Percentiles rank a stretch among this genome's conserved stretches.
phyloP scores from a whole-genome alignment of 805 yeast genomes.

The Spencermartinsiella europaea region DNA sequence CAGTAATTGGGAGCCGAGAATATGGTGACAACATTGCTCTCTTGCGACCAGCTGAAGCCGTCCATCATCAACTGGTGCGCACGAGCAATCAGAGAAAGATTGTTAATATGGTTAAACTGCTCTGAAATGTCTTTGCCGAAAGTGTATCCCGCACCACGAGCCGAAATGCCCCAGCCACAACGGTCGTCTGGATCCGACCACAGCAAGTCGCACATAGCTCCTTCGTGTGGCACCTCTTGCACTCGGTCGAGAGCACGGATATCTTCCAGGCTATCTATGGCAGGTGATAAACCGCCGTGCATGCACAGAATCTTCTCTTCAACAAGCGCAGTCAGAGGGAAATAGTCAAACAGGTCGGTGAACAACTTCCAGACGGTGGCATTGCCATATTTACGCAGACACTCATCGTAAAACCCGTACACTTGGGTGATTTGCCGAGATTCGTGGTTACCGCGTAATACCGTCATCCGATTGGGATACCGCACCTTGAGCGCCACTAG shows the following conservation, averaged over 20 bases:
- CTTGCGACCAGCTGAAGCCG: conserved; percentile 89
- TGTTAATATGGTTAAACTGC: conserved; percentile 89
- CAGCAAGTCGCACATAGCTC: conserved; percentile 93
- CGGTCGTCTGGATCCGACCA: conserved; percentile 98
- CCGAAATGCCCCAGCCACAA: conserved; percentile 96
- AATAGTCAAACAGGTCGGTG: conserved; percentile 86
- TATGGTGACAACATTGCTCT: conserved; percentile 77
- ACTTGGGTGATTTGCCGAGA: conserved; percentile 95
- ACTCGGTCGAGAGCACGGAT: conserved; percentile 84
- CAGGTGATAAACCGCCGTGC: conserved; percentile 93
- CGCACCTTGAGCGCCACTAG: conserved; percentile 88
- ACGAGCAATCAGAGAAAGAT: conserved; percentile 78
- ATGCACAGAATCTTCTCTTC: conserved; percentile 87
- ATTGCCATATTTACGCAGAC: conserved; percentile 85
- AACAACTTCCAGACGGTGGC: conserved; percentile 92
- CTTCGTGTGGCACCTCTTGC: conserved; percentile 97
- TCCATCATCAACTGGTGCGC: conserved; percentile 99
- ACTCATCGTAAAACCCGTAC: conserved; percentile 93
- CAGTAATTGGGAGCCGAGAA: conserved; percentile 92
- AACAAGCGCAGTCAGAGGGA: conserved; percentile 89
- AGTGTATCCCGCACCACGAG: conserved; percentile 98
- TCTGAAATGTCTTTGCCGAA: conserved; percentile 94
- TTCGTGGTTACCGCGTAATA: conserved; percentile 91
- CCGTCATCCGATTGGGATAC: conserved; percentile 86
- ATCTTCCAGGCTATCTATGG: conserved; percentile 90